Evolutionary conservation across 2,329 filamentous ascomycete species (phyloP).

Genomic region (Xylariales sp.): DNA sequence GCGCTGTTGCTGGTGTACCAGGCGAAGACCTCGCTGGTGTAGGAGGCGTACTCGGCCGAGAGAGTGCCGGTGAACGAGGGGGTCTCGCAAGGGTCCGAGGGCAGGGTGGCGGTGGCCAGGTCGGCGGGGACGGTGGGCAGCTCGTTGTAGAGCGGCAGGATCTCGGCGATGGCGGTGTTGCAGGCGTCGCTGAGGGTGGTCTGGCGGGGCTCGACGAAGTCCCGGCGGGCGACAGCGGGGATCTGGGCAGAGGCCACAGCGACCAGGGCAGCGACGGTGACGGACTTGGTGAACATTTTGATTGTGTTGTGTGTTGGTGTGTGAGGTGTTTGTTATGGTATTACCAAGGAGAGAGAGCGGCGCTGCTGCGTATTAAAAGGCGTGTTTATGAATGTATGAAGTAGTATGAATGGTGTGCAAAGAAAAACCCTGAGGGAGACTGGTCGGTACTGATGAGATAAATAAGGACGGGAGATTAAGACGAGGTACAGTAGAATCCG

Average conservation of each 20-base stretch:
- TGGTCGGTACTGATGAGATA: no score
- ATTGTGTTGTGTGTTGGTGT: no score
- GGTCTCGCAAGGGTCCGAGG: constrained; percentile 16
- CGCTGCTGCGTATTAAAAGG: no score
- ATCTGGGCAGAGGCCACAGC: constrained; percentile 14
- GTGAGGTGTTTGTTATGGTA: no score
- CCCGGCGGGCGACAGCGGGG: constrained; percentile 13
- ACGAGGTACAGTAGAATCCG: no score
- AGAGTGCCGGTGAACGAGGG: constrained; percentile 15
- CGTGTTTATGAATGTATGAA: no score
- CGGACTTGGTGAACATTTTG: constrained; percentile 7
- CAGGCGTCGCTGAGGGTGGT: constrained; percentile 10
- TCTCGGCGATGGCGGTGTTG: constrained; percentile 10
- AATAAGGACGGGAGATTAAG: no score
- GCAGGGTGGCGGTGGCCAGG: constrained; percentile 9
- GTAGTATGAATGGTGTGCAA: no score
- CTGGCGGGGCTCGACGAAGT: constrained; percentile 14
- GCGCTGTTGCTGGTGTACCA: constrained; percentile 17
- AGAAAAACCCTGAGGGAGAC: no score
- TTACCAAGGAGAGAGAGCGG: no score
- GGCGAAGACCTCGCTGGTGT: constrained; percentile 12
- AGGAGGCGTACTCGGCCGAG: constrained; percentile 14
- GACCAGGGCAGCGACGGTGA: constrained; percentile 8
- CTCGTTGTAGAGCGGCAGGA: constrained; percentile 12
- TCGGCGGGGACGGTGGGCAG: constrained; percentile 15